Percentiles rank a stretch among this genome's conserved stretches.
Conservation (phyloP, 1,284 basidiomycete genomes). For the Melampsora occidentalis region DNA sequence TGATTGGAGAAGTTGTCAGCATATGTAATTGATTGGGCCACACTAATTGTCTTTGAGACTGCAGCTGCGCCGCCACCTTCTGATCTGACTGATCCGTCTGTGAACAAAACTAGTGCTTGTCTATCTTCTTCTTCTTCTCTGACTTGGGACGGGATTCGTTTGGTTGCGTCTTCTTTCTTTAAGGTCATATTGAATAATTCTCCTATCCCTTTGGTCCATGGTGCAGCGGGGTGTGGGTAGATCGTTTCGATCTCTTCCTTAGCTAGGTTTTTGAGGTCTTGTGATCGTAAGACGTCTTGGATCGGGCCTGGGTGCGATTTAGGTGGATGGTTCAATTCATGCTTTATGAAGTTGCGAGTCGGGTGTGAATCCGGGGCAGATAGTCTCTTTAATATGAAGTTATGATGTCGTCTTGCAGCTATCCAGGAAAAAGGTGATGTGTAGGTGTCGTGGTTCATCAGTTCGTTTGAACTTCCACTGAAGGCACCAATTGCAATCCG, state of each 20-base stretch:
- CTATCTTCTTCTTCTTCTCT: neutral
- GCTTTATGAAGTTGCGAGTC: neutral
- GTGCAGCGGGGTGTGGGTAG: neutral
- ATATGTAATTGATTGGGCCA: neutral
- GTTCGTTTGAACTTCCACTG: too few relatives aligned
- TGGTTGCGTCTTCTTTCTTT: neutral
- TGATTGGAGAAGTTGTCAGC: slow-evolving; percentile 12
- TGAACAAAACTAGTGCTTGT: neutral
- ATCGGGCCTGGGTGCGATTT: neutral
- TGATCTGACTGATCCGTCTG: slow-evolving; percentile 1
- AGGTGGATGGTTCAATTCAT: neutral
- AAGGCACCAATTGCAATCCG: too few relatives aligned
- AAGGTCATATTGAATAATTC: neutral
- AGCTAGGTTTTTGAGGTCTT: too few relatives aligned
- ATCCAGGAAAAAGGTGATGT: neutral
- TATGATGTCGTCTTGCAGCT: neutral
- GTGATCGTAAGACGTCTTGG: neutral
- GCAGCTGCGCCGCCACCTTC: slow-evolving; percentile 15
- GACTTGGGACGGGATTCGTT: neutral
- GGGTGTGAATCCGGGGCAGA: neutral
- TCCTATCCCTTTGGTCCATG: neutral
- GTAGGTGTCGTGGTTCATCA: neutral
- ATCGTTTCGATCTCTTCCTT: neutral
- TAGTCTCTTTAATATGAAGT: neutral
- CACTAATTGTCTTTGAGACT: neutral